Evolutionary conservation across 129 eudicot species (phyloP), one percentile per base, ranked within the genome.

Genomic region (Scalesia atractyloides): DNA sequence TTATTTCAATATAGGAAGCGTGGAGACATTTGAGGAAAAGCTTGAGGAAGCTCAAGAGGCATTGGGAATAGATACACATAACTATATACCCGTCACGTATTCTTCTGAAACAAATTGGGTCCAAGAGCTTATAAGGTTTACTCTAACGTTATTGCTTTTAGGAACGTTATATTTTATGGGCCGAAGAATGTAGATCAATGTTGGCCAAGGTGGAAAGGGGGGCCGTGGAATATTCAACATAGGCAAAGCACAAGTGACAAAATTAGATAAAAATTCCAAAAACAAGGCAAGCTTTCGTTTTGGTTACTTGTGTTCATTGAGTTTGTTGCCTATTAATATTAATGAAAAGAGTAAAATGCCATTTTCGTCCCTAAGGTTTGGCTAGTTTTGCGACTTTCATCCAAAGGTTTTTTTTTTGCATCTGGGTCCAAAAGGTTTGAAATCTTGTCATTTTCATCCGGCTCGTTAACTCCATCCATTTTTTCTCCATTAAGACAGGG

Each of bases 1-100:
- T 70, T 87, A 83, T 71, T 73, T 90, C 37, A 85, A 75, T 67
- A 83, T 90, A 24, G 94, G 91, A 77, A 90, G 87, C 75, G 90
- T 87, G 37, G 91, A 90, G 2, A 66, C 88, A 3, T 90, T 90
- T 78, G 97, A 90, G 70, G 87, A 87, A 69, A 87, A 90, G 73
- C 80, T 90, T 69, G 94, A 90, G 81, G 94, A 90, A 85, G 94
- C 89, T 64, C 97, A 90, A 66, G 80, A 85, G 22, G 82, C 82
- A 47, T 54, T 87, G 53, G 91, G 91, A 69, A 79, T 85, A 47
- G 94, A 87, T 58, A 91, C 89, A 50, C 91, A 79, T 51, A 66
- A 90, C 76, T 79, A 85, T 77, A 50, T 90, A 52, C 97, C 94
- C n/a, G 91, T 90, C 33, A 83, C 82, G 2, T 90, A 87, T 75